phyloP scores from a whole-genome alignment of 1,284 basidiomycete species.

The Microbotryum violaceum region DNA sequence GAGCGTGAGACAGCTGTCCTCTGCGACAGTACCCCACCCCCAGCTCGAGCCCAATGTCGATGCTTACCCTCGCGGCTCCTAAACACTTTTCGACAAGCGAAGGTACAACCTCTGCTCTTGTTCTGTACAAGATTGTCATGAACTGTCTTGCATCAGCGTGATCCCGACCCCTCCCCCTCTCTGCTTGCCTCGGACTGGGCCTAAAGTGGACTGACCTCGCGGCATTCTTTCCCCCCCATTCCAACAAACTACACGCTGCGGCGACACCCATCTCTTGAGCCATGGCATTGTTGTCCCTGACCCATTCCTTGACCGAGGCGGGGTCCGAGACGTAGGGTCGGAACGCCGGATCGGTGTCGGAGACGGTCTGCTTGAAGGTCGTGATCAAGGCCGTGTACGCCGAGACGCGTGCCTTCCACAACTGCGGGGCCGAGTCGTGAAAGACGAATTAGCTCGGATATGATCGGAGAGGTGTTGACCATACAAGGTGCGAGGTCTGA shows the following conservation, averaged over 20 bases:
- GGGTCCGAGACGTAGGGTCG: conserved; percentile 61
- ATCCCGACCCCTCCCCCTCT: not conserved
- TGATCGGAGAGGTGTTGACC: not conserved
- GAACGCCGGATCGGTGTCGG: conserved; percentile 90
- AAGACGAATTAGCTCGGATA: not conserved
- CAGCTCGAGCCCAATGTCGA: not conserved
- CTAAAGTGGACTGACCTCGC: conserved; percentile 46
- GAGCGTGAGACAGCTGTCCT: conserved; percentile 12
- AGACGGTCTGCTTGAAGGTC: conserved; percentile 75
- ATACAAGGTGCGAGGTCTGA: not conserved
- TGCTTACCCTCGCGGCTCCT: conserved; percentile 56
- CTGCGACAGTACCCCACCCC: not conserved
- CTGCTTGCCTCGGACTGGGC: not conserved
- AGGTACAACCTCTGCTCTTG: conserved; percentile 69
- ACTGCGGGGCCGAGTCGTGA: conserved; percentile 43
- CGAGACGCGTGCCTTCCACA: conserved; percentile 95
- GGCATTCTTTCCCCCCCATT: conserved; percentile 81
- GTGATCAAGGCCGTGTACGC: conserved; percentile 85
- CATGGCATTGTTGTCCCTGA: conserved; percentile 85
- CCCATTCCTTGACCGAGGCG: conserved; percentile 78
- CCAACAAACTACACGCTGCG: conserved; percentile 73
- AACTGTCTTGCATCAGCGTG: not conserved
- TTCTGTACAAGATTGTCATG: not conserved
- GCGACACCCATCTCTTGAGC: conserved; percentile 96
- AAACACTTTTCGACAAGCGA: conserved; percentile 93